Percentiles rank a stretch among this genome's conserved stretches.
phyloP scores from a whole-genome alignment of 1,284 basidiomycete genomes.

The Pholiota adiposa region DNA sequence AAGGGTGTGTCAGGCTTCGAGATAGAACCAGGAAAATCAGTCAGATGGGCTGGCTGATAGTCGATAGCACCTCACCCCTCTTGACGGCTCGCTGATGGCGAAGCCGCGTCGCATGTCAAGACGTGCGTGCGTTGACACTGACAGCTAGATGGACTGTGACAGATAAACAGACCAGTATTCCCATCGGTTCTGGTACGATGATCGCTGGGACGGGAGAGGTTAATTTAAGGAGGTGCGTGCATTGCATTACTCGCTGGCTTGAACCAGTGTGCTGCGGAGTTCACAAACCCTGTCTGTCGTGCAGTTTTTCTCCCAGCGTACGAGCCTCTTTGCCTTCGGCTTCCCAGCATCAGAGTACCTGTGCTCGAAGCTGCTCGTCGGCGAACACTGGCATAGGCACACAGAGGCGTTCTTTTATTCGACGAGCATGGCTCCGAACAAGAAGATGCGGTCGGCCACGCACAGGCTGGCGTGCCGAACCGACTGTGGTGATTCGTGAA shows the following conservation, averaged over 20 bases:
- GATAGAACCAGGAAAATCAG: not conserved
- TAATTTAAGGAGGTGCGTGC: constrained; percentile 7
- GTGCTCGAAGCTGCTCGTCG: too few species aligned
- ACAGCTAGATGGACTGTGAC: too few species aligned
- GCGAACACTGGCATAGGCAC: too few species aligned
- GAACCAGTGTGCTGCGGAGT: not conserved
- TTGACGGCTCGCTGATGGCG: not conserved
- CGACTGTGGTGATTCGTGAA: not conserved
- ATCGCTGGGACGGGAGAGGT: constrained; percentile 2
- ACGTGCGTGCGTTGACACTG: not conserved
- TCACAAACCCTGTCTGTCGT: not conserved
- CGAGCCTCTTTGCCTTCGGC: not conserved
- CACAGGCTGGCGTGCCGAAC: not conserved
- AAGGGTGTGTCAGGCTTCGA: constrained; percentile 5
- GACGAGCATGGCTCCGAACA: not conserved
- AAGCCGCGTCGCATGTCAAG: not conserved
- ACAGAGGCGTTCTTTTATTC: too few species aligned
- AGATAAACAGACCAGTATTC: too few species aligned
- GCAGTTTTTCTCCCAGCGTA: not conserved
- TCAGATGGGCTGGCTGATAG: not conserved
- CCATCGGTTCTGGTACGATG: constrained; percentile 5
- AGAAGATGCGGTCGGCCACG: not conserved
- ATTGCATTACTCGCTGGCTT: not conserved
- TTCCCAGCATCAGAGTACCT: not conserved
- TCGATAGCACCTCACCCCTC: not conserved